Conservation (phyloP, 2,329 filamentous ascomycete genomes). For the Aureobasidium pullulans region DNA sequence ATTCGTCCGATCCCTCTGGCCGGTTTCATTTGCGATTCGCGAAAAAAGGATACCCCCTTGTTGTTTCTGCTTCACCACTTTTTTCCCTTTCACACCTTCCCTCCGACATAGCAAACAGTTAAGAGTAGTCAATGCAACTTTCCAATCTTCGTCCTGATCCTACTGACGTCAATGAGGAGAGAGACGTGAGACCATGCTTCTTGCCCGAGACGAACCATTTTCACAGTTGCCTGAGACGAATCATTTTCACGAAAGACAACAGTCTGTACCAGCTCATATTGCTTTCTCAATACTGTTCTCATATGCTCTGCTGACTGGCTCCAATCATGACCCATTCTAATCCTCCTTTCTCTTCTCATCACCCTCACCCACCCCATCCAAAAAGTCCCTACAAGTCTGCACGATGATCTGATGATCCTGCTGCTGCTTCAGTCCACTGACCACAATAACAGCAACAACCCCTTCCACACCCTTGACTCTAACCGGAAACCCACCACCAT, state of each 20-base stretch:
- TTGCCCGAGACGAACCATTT: no score
- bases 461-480: constrained; percentile 67
- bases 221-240: no score
- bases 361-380: constrained; percentile 23
- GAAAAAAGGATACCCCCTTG: constrained; percentile 5
- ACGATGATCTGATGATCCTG: constrained; percentile 72
- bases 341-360: constrained; percentile 33
- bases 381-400: constrained; percentile 55
- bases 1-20: neutral
- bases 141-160: no score
- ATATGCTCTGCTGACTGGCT: no score
- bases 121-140: neutral
- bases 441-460: constrained; percentile 65
- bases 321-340: constrained; percentile 14
- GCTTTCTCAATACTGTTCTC: no score
- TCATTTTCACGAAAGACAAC: no score
- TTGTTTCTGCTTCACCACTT: neutral
- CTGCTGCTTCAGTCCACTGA: constrained; percentile 68
- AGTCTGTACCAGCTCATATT: no score
- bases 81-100: neutral
- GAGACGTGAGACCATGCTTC: no score
- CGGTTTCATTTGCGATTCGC: neutral
- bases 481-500: constrained; percentile 69
- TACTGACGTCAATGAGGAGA: no score
- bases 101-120: neutral